Base-by-base conservation (phyloP, 108 stramenopile species). In the Cyclotella kingstonii region DNA sequence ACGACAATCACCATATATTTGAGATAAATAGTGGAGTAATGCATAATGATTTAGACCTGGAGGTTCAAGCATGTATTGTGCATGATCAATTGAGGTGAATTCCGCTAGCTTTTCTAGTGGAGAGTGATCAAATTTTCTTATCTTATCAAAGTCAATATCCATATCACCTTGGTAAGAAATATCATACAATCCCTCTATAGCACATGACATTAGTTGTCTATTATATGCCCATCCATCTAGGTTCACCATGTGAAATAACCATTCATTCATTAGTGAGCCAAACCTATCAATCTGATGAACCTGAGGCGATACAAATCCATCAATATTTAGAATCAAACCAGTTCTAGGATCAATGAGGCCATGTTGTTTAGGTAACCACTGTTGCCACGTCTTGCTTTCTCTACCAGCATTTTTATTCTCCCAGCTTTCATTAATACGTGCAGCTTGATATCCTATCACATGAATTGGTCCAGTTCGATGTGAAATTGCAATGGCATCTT, bases 401-500 rank as follows among this genome's bases (percentile, higher is more conserved):
- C n/a, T 14, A 23, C 25, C 49, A n/a, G 36, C 12, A 25, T 31
- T 49, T 63, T 63, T 39, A 33, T 17, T 34, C 4, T 22, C 36
- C 7, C 36, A 47, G 23, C 30, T 51, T 26, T 53, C 41, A n/a
- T 22, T 15, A 18, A 59, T n/a, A n/a, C n/a, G n/a, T n/a, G n/a
- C n/a, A n/a, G n/a, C n/a, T n/a, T n/a, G n/a, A n/a, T n/a, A n/a
- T 41, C 76, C 68, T 12, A 68, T 42, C 18, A 68, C 68, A 36
- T 68, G 68, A 18, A 68, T 34, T 34, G 68, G 31, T 2, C 68
- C 68, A 4, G 57, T 58, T 7, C 68, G 39, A 60, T 68, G 68
- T 7, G 68, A 58, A n/a, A 68, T 60, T 17, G 50, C 59, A 14
- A 54, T 43, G 4, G 78, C 83, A 68, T 68, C 67, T 15, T 76